Base-by-base conservation (phyloP, 2,329 filamentous ascomycete species). In the Phyllachora maydis region DNA sequence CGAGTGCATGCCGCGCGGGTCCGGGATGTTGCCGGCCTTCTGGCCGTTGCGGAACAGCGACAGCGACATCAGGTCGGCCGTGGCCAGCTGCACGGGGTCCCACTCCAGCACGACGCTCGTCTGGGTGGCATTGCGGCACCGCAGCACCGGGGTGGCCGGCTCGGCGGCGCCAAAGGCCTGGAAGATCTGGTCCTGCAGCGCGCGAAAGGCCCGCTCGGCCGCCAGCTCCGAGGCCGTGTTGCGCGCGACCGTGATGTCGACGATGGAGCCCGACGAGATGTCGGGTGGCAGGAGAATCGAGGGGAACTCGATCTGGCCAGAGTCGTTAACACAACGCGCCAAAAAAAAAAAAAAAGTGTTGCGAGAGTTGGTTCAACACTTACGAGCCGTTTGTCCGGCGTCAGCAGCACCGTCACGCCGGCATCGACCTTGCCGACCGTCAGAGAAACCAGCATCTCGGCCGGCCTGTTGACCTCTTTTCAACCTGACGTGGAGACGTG, bases 381-480 rank as follows among this genome's bases (percentile, higher is more conserved):
- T 67, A 93, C 85, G 40, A 98, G 64, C 45, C 88, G 74, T 53
- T 95, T 95, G 51, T 98, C 88, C 45, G 91, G 77, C 22, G 88
- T 98, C 42, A 98, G 58, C 26, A 98, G 72, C 31, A 98, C 88
- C 23, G 88, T 91, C 45, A 98, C 85, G 52, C 88, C 88, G 41
- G 88, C 88, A 52, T 98, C 88, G 52, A 98, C 88, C 59, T 98
- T 98, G 59, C 88, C 88, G 51, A 98, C 88, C 23, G 85, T 95
- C 45, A 98, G 65, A 35, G 88, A 95, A 52, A 98, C 79, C 43
- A 95, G 65, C 88, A 98, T 95, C 18, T 21, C 26, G n/a, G 21
- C 19, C 19, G 17, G 21, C 14, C n/a, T n/a, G n/a, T n/a, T n/a
- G n/a, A n/a, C n/a, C n/a, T n/a, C n/a, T n/a, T n/a, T n/a, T n/a